A percentile compares a stretch with the other conserved stretches of the same genome.
These are phyloP conservation scores for Herpetomonas tarakana DNA, from an alignment of 208 protist genomes.

Conservation along the genomic window DNA sequence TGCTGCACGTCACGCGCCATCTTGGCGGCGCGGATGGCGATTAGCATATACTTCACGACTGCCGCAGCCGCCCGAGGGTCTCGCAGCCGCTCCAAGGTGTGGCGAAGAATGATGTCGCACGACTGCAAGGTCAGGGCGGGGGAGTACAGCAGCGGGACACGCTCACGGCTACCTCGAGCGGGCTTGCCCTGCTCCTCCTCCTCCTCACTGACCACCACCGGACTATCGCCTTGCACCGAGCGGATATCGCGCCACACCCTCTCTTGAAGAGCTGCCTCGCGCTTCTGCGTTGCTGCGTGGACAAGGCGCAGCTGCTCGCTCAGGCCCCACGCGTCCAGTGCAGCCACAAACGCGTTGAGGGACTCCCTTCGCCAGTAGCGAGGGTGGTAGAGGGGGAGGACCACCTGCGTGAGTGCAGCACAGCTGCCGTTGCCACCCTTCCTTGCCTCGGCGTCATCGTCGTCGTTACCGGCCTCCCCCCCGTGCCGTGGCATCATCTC, in stretches of 20 bases:
- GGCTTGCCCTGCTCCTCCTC: not conserved
- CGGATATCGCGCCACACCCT: conserved; percentile 12
- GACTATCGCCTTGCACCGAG: too few relatives aligned
- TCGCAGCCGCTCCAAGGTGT: conserved; percentile 12
- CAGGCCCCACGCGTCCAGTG: conserved; percentile 52
- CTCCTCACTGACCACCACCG: too few relatives aligned
- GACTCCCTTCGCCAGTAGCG: conserved; percentile 32
- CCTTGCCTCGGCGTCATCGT: not conserved
- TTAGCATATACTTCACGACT: not conserved
- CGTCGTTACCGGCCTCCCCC: too few relatives aligned
- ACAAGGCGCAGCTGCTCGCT: conserved; percentile 37
- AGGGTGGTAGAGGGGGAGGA: conserved; percentile 28
- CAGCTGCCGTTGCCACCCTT: not conserved
- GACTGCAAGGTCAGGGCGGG: conserved; percentile 26
- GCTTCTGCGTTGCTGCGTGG: conserved; percentile 23
- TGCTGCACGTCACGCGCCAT: not conserved
- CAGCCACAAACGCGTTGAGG: conserved; percentile 41
- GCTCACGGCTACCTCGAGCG: not conserved
- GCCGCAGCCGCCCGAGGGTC: not conserved
- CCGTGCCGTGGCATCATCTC: too few relatives aligned
- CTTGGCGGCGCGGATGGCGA: not conserved
- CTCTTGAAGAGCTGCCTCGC: conserved; percentile 18
- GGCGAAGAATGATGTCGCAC: conserved; percentile 20
- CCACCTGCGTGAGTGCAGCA: conserved; percentile 6
- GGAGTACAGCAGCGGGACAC: conserved; percentile 7